A percentile compares a stretch with the other conserved stretches of the same genome.
Conservation (phyloP, 352 stramenopile genomes). For the Phytopythium litorale region DNA sequence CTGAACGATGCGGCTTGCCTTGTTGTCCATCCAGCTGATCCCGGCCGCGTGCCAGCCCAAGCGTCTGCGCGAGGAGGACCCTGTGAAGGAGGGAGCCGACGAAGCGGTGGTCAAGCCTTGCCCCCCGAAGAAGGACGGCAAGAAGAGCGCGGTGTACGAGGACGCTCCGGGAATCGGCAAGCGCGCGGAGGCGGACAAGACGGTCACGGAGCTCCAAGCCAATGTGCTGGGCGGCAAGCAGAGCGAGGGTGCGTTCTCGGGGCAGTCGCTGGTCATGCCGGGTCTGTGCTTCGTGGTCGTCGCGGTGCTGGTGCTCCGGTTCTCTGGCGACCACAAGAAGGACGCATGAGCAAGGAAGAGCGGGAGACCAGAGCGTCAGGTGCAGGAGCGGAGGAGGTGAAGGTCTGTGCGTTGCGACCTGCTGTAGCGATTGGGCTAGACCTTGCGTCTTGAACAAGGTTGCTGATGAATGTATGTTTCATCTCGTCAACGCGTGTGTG, state of each 20-base stretch:
- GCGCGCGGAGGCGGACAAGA: slow-evolving; percentile 26
- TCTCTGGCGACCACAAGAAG: slow-evolving; percentile 76
- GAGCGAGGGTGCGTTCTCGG: slow-evolving; percentile 15
- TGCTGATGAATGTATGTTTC: neutral
- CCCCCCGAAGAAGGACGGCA: slow-evolving; percentile 55
- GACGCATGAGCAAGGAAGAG: slow-evolving; percentile 29
- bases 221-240: slow-evolving; percentile 37
- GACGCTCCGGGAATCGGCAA: slow-evolving; percentile 64
- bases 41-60: slow-evolving; percentile 57
- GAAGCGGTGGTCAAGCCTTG: slow-evolving; percentile 60
- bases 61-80: slow-evolving; percentile 46
- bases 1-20: neutral
- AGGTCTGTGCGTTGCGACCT: neutral
- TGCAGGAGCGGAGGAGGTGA: neutral
- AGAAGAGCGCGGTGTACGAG: slow-evolving; percentile 33
- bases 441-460: neutral
- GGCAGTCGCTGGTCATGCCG: slow-evolving; percentile 43
- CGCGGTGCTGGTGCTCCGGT: slow-evolving; percentile 41
- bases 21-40: slow-evolving; percentile 20
- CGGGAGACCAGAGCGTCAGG: neutral
- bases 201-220: slow-evolving; percentile 29
- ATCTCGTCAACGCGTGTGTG: neutral
- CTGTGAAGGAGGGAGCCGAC: slow-evolving; percentile 27
- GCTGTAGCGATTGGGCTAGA: neutral
- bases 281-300: slow-evolving; percentile 48